phyloP scores from a whole-genome alignment of 352 stramenopile genomes.

The Phytopythium boreale region DNA sequence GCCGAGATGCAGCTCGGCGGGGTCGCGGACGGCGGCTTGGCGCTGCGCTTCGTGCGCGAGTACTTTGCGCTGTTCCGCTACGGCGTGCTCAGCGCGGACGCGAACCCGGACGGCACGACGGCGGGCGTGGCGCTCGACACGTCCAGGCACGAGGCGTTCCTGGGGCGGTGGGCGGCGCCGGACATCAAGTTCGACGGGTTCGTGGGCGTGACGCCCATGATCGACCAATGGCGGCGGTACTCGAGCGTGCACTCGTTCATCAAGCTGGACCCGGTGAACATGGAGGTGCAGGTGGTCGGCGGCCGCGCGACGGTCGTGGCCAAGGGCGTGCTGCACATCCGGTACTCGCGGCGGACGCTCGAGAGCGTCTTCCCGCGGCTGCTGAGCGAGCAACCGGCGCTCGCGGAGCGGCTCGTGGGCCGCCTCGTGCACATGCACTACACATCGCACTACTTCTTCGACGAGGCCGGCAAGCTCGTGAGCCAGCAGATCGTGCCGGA shows the following conservation, averaged over 20 bases:
- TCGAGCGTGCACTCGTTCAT: slow-evolving; percentile 14
- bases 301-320: slow-evolving; percentile 15
- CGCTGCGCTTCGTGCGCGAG: slow-evolving; percentile 24
- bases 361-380: slow-evolving; percentile 35
- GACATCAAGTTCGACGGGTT: slow-evolving; percentile 13
- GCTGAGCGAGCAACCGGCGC: slow-evolving; percentile 14
- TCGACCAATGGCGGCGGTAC: slow-evolving; percentile 20
- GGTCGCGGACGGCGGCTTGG: slow-evolving; percentile 10
- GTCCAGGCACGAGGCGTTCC: slow-evolving; percentile 10
- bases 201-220: slow-evolving; percentile 3
- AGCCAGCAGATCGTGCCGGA: slow-evolving; percentile 20
- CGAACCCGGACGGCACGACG: background rate
- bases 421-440: slow-evolving; percentile 25
- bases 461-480: slow-evolving; percentile 13
- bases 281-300: slow-evolving; percentile 9
- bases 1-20: background rate
- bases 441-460: slow-evolving; percentile 31
- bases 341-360: slow-evolving; percentile 30
- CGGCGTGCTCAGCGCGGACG: slow-evolving; percentile 8
- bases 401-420: slow-evolving; percentile 29
- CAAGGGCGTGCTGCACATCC: slow-evolving; percentile 25
- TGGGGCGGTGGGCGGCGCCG: slow-evolving; percentile 4
- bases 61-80: slow-evolving; percentile 21
- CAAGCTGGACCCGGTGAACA: slow-evolving; percentile 13
- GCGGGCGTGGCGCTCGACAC: background rate